Base-by-base conservation (phyloP, 176 grass and related monocot species). In the Cenchrus americanus region DNA sequence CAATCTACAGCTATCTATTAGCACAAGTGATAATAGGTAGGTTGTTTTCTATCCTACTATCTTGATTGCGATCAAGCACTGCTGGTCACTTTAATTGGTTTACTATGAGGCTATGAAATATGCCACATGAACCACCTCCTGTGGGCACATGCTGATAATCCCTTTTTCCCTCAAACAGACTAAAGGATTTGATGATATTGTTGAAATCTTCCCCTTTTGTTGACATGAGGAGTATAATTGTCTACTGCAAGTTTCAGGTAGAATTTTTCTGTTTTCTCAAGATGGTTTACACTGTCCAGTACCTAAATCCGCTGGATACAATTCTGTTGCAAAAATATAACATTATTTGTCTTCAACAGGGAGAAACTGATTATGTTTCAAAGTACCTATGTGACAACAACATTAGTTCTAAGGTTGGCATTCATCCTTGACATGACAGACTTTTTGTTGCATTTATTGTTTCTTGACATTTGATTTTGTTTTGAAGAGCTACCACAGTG, bases 231-330 rank as follows among this genome's bases (percentile, higher is more conserved):
- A 95, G 93, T 87, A 92, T 98, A 83, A 98, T 98, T 79, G 77
- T 95, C 62, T 98, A 98, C 65, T 98, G 96, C 80, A 98, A 98
- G 78, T 98, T 95, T 90, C 96, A 98, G 91, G 96, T 75, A 90
- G 76, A 27, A 77, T 86, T 65, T 87, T 80, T 93, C 75, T 75
- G 32, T 67, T 43, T 88, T 49, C 27, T 78, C 40, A 78, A 75
- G 40, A 83, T 89, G 21, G 48, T 79, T 14, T 58, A 30, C 12
- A 63, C 46, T 88, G 21, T 54, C 32, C 18, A 85, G 8, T 50
- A 50, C 74, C 11, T 53, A 24, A 77, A 40, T 80, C 78, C 53
- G 55, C 14, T 51, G 30, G 43, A 47, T 62, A 32, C 50, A 55
- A 66, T 66, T 66, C 26, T 48, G 62, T 79, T 64, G 5, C 67